A percentile compares a stretch with the other conserved stretches of the same genome.
These are phyloP conservation scores for Copromyces sp. DNA, from an alignment of 495 filamentous ascomycete species.

Conservation along the genomic window DNA sequence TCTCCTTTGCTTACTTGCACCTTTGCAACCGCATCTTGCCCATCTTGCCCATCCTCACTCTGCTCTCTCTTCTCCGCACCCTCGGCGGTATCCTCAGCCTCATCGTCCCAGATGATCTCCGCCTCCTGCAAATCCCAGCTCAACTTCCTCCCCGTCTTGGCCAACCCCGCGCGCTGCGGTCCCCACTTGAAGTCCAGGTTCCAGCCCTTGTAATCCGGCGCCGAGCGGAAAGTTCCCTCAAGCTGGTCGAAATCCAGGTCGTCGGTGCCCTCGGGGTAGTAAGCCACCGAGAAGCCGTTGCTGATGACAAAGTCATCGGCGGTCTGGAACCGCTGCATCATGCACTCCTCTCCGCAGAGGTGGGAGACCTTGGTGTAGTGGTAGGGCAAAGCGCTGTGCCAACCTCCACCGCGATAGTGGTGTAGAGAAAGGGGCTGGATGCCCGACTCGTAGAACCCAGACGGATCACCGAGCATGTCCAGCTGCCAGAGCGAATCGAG, in stretches of 20 bases:
- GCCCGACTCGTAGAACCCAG: constrained; percentile 59
- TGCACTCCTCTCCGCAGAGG: constrained; percentile 53
- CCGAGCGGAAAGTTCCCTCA: constrained; percentile 54
- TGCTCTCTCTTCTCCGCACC: neutral
- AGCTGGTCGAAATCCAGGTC: constrained; percentile 49
- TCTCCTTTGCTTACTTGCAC: neutral
- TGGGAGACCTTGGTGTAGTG: constrained; percentile 57
- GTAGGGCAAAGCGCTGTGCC: constrained; percentile 43
- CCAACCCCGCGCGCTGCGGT: constrained; percentile 36
- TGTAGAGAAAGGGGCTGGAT: constrained; percentile 54
- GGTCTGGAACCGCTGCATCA: constrained; percentile 56
- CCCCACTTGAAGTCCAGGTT: constrained; percentile 43
- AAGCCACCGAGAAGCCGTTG: constrained; percentile 55
- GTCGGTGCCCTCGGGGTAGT: constrained; percentile 47
- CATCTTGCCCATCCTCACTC: neutral
- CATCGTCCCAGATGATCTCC: constrained; percentile 14
- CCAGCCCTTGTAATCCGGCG: constrained; percentile 43
- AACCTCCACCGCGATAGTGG: constrained; percentile 51
- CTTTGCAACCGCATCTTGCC: neutral
- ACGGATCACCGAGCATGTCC: constrained; percentile 54
- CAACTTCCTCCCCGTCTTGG: constrained; percentile 40
- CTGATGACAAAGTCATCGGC: constrained; percentile 53
- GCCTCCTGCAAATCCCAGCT: constrained; percentile 44
- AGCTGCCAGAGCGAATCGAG: constrained; percentile 57
- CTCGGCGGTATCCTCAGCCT: neutral